These are phyloP conservation scores for Nakaseomyces nivariensis DNA, from an alignment of 1,139 yeast genomes.

Conservation along the genomic window DNA sequence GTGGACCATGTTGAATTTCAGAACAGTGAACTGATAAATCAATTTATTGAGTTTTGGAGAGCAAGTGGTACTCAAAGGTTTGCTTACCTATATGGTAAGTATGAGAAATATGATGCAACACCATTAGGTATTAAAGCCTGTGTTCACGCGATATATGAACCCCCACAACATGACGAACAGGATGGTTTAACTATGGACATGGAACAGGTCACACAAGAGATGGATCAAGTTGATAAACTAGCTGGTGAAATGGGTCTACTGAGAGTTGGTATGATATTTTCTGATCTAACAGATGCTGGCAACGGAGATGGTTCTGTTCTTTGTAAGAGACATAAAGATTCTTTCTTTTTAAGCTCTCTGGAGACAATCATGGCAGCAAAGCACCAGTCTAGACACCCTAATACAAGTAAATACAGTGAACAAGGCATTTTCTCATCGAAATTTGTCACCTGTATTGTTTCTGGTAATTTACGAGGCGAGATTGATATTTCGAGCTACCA, in stretches of 20 bases:
- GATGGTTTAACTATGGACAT: constrained; percentile 69
- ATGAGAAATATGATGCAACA: constrained; percentile 56
- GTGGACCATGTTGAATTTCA: constrained; percentile 95
- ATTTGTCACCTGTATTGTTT: constrained; percentile 84
- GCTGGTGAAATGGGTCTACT: constrained; percentile 54
- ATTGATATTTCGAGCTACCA: constrained; percentile 90
- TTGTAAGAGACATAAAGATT: constrained; percentile 86
- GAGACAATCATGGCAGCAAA: constrained; percentile 83
- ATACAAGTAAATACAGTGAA: constrained; percentile 53
- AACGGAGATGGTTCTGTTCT: constrained; percentile 78
- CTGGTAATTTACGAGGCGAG: constrained; percentile 79
- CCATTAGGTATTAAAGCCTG: constrained; percentile 92
- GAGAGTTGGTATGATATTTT: constrained; percentile 76
- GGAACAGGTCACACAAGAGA: constrained; percentile 41
- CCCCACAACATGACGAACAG: constrained; percentile 76
- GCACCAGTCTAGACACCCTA: constrained; percentile 62
- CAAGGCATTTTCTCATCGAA: constrained; percentile 73
- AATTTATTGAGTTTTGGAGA: constrained; percentile 89
- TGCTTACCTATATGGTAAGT: constrained; percentile 77
- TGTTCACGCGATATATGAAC: constrained; percentile 89
- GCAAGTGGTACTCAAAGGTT: constrained; percentile 75
- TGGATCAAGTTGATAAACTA: constrained; percentile 46
- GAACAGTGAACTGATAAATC: constrained; percentile 59
- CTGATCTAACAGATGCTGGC: constrained; percentile 86
- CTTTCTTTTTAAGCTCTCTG: constrained; percentile 77